Base-by-base conservation (phyloP, 441 rosid species). In the Hura crepitans region DNA sequence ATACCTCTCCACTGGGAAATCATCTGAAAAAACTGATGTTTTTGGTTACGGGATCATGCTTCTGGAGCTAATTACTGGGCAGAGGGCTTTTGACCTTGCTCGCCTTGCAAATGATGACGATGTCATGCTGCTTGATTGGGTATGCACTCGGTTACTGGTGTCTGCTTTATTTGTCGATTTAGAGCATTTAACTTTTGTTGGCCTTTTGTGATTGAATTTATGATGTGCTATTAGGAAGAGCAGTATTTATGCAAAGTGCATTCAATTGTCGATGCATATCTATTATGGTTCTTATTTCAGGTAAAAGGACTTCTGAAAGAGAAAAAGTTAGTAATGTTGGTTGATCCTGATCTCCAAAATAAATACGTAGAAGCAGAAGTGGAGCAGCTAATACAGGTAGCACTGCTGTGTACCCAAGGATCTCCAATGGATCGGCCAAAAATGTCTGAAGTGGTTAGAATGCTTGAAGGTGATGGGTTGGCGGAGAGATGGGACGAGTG, bases 401-500 rank as follows among this genome's bases (percentile, higher is more conserved):
- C 96, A 1, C 78, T 92, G 66, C 85, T 92, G 43, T 88, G 97
- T 79, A 92, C 97, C 2, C 96, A 90, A 70, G 86, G 95, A 71
- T 86, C 89, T 23, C 97, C 96, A 0, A 76, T 77, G 83, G 96
- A 92, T 62, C 85, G 96, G 70, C 97, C 97, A 0, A 92, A 92
- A 84, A 92, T 92, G 97, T 86, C 95, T 2, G 97, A 92, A 65
- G 97, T 90, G 31, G 96, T 92, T 58, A 85, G 93, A 74, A 92
- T 92, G 95, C 96, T 92, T 4, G 97, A 90, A 79, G 96, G 96
- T 20, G 95, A 90, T 60, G 96, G 96, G 53, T 78, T 90, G 78
- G 95, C 86, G 0, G 96, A 92, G 84, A 85, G 86, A 81, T 92
- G 97, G 97, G 97, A 92, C 39, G 96, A 90, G 77, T 88, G 91